These are phyloP conservation scores for Penicillium bovifimosum DNA, from an alignment of 495 filamentous ascomycete genomes.

Conservation along the genomic window DNA sequence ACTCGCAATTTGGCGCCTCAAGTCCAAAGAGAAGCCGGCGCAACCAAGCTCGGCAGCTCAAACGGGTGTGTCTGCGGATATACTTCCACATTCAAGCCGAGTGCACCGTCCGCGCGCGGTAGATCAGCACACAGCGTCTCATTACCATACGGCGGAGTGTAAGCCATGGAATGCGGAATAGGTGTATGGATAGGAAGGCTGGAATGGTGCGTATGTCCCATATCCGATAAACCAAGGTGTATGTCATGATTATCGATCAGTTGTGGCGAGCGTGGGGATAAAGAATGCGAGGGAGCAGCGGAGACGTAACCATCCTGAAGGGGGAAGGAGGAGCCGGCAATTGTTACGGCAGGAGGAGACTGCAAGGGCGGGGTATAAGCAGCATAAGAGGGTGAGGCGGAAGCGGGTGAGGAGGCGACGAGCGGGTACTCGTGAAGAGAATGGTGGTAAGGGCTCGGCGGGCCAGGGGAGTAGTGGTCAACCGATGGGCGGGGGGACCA, in stretches of 20 bases:
- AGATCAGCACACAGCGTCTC: constrained; percentile 28
- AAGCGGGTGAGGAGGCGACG: constrained; percentile 34
- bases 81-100: constrained; percentile 32
- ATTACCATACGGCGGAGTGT: constrained; percentile 30
- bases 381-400: constrained; percentile 34
- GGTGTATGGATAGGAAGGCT: constrained; percentile 14
- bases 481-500: constrained; percentile 39
- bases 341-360: constrained; percentile 35
- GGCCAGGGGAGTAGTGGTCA: constrained; percentile 35
- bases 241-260: constrained; percentile 33
- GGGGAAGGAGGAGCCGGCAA: constrained; percentile 36
- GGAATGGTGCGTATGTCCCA: constrained; percentile 16
- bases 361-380: constrained; percentile 42
- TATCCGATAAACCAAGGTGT: constrained; percentile 24
- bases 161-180: constrained; percentile 29
- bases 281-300: constrained; percentile 25
- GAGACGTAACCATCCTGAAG: constrained; percentile 31
- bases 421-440: constrained; percentile 31
- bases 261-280: constrained; percentile 36
- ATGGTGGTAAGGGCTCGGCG: constrained; percentile 36
- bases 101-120: constrained; percentile 20
- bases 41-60: constrained; percentile 25
- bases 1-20: constrained; percentile 11
- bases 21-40: constrained; percentile 32
- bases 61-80: constrained; percentile 31